Conservation (phyloP, 345 rosid genomes). For the Camelina neglecta region DNA sequence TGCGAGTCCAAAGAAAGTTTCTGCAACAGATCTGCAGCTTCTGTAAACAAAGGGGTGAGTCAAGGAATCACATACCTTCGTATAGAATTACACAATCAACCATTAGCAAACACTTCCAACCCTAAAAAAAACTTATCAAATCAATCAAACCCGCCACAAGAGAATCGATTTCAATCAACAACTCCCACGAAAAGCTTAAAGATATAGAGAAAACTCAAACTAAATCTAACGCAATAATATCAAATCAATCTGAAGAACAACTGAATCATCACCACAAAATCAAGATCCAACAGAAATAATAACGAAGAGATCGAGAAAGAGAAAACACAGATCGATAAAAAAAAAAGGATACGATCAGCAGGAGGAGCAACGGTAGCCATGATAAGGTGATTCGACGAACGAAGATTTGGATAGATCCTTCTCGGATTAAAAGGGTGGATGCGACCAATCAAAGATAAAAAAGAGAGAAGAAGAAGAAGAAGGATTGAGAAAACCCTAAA, state of each 20-base stretch:
- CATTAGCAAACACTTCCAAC: conserved; percentile 1
- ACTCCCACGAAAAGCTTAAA: background rate
- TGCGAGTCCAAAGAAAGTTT: conserved; percentile 71
- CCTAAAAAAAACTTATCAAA: background rate
- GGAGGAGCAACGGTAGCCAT: conserved; percentile 76
- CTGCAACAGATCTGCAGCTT: conserved; percentile 84
- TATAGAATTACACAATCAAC: conserved; percentile 14
- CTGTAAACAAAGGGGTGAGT: conserved; percentile 51
- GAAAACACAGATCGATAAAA: conserved; percentile 41
- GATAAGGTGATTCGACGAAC: conserved; percentile 20
- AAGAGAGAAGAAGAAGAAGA: conserved; percentile 1
- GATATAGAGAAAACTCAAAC: background rate
- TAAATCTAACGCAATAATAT: conserved; percentile 3
- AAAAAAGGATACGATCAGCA: conserved; percentile 82
- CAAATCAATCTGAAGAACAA: background rate
- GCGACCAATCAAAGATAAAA: conserved; percentile 24
- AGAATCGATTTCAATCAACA: conserved; percentile 5
- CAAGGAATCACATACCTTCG: conserved; percentile 50
- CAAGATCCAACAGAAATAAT: conserved; percentile 30
- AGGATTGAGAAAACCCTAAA: conserved; percentile 37
- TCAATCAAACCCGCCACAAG: conserved; percentile 9
- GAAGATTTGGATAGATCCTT: conserved; percentile 44
- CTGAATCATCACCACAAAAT: conserved; percentile 16
- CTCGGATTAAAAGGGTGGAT: conserved; percentile 34
- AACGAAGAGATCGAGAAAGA: conserved; percentile 39